Conservation (phyloP, 306 rosid genomes). For the Cicer pinnatifidum region DNA sequence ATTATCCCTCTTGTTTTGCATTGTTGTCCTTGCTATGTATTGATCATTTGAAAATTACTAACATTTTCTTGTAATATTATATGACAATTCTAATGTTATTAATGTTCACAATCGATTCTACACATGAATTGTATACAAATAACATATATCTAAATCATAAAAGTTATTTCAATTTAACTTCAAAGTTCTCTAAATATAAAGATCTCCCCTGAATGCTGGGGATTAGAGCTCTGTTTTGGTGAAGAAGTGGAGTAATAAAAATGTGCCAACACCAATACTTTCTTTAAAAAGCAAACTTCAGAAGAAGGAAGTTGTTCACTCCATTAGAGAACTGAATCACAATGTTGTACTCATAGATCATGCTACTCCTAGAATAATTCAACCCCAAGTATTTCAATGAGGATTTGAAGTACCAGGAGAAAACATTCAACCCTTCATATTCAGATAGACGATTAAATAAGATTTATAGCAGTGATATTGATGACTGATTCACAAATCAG, state of each 20-base stretch:
- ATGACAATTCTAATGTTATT: not conserved
- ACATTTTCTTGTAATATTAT: not conserved
- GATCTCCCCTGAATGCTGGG: too few species aligned
- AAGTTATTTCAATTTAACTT: too few species aligned
- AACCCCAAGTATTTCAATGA: conserved; percentile 30
- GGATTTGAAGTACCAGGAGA: conserved; percentile 31
- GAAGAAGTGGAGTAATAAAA: not conserved
- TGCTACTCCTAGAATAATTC: conserved; percentile 43
- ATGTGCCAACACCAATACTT: not conserved
- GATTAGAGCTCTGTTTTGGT: too few species aligned
- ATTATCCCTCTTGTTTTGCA: conserved; percentile 19
- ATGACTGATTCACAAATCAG: not conserved
- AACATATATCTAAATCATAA: too few species aligned
- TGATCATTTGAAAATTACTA: not conserved
- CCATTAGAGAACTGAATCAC: conserved; percentile 43
- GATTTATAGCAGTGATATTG: not conserved
- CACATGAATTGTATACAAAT: too few species aligned
- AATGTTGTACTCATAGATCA: conserved; percentile 48
- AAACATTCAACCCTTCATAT: too few species aligned
- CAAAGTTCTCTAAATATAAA: too few species aligned
- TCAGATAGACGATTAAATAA: not conserved
- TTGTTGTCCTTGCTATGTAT: not conserved
- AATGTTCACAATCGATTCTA: not conserved
- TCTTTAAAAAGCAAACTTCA: conserved; percentile 24
- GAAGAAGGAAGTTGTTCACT: conserved; percentile 46